These are phyloP conservation scores for Bolboschoenoplectus hybrid DNA, from an alignment of 202 grass and related monocot genomes.

Conservation along the genomic window DNA sequence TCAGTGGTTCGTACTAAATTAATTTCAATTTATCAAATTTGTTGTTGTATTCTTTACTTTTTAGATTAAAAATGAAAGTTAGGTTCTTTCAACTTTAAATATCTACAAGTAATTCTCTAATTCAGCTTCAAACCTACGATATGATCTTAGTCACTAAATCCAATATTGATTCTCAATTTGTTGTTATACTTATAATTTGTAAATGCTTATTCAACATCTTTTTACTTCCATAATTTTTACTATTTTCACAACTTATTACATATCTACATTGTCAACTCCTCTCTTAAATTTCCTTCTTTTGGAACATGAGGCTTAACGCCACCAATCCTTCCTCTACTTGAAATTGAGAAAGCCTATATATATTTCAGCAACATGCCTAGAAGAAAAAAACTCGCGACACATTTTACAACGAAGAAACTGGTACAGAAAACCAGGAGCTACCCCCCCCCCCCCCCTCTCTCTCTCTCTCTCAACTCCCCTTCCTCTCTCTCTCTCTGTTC, in stretches of 20 bases:
- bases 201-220: background rate
- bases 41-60: no score
- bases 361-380: background rate
- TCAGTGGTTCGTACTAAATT: background rate
- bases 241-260: background rate
- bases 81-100: no score
- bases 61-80: no score
- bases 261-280: background rate
- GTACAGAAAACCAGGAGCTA: background rate
- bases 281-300: background rate
- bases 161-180: background rate
- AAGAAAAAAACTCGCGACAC: slow-evolving; percentile 5
- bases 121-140: background rate
- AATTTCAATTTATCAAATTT: no score
- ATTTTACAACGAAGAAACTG: background rate
- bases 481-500: background rate
- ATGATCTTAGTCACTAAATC: background rate
- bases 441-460: background rate
- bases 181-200: background rate
- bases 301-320: background rate
- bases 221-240: background rate
- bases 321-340: background rate
- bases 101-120: no score
- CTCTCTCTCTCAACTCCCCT: background rate
- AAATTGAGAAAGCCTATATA: background rate